Base-by-base conservation (phyloP, 768 basidiomycete genomes). In the Scleroderma citrinum region DNA sequence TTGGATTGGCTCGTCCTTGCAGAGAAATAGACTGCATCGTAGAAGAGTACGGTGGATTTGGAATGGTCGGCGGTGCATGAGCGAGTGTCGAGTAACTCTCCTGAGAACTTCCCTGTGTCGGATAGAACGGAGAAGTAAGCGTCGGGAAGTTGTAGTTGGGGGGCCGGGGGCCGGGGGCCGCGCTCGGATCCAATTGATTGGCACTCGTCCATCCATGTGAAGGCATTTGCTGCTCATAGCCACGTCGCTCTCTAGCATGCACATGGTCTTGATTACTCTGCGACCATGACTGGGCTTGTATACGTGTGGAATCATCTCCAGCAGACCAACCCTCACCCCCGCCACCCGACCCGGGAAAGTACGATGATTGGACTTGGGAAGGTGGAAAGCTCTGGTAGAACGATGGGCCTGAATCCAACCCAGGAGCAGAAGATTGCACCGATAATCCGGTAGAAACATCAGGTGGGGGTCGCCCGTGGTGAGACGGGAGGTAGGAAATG, bases 61-160 rank as follows among this genome's bases (percentile, higher is more conserved):
- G 44, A 44, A 56, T 54, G 16, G 63, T 55, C 16, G 66, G 59
- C 24, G 71, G 58, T 19, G 68, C 63, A 46, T 68, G 60, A 41
- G 69, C 57, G 35, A 59, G 57, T 16, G 68, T 49, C 48, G 69
- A 56, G 50, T 65, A 63, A 46, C 59, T 58, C 20, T 65, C 59
- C 45, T 70, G 65, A 7, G 67, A 32, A 48, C 66, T 61, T 43
- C 61, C 60, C 46, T 69, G 66, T 37, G 56, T 54, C 19, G 82
- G 82, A 61, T 72, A 79, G 65, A 80, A 83, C 11, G 82, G 76
- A 8, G 80, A 72, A 53, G 64, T 80, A 34, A 82, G 71, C 14
- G 82, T 82, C 36, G 77, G 75, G 59, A 83, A 76, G 44, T 55
- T 37, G 57, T 60, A 74, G 39, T 38, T 50, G 32, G 63, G 58